Evolutionary conservation across 768 basidiomycete genomes (phyloP), one percentile per base, ranked within the genome.

Genomic region (Boletus subcaerulescens): DNA sequence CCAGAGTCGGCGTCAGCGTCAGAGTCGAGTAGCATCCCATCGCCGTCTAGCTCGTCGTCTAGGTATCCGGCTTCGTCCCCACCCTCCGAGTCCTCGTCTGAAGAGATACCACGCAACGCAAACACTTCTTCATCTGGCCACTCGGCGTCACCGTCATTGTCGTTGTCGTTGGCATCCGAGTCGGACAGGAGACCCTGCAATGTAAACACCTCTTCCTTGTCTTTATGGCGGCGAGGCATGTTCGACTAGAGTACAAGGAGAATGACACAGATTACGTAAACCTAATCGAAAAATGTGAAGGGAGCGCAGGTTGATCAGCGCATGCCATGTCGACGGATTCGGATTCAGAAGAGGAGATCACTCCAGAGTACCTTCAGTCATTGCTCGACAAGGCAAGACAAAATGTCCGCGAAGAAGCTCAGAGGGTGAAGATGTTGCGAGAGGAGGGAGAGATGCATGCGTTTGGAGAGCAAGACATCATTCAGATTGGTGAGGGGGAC

Each of bases 171-270:
- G 29, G 9, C 29, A 9, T 43, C 52, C 40, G 40, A 47, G 46
- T 48, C 41, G 14, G 53, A 55, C 11, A 79, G 75, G 55, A 92
- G 60, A 20, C 84, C 86, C 48, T 81, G 78, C 56, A 91, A 67
- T 9, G 82, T 81, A 61, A 94, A 89, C n/a, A 94, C 88, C 66
- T 94, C 90, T 24, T 93, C 88, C 14, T 85, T 84, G 15, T 74
- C 82, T 24, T 73, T 75, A 10, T 22, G 52, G 20, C 45, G 52
- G 46, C 52, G 52, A 15, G 46, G 40, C 52, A 53, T 18, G 18
- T 11, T 14, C 12, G 33, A 35, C 33, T 24, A 24, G 22, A 22
- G 33, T 14, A 14, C 12, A 14, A 35, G 7, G 6, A 14, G 33
- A 35, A 35, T 35, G 33, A 35, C 33, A 13, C 14, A 13, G 36